Evolutionary conservation across 371 early-diverging fungal genomes (phyloP).

Genomic region (Amoeboaphelidium protococcarum): DNA sequence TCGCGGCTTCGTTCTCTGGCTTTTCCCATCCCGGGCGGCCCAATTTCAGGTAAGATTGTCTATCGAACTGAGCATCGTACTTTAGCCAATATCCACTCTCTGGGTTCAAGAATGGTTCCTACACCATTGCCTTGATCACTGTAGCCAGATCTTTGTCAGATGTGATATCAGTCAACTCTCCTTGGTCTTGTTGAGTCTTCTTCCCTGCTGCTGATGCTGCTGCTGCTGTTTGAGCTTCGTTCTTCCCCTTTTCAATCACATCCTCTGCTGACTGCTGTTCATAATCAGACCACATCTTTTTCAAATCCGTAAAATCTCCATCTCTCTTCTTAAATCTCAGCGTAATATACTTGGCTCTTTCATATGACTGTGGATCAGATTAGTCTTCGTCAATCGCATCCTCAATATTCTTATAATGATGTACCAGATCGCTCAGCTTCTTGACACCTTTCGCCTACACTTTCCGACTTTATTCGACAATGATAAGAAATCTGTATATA

Average conservation of each 20-base stretch:
- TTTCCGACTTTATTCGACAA: too few species aligned
- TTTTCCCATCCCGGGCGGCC: neutral
- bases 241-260: too few species aligned
- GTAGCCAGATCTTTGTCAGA: neutral
- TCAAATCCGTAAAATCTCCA: neutral
- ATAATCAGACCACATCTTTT: neutral
- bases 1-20: neutral
- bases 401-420: neutral
- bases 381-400: neutral
- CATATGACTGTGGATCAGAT: neutral
- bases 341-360: neutral
- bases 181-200: neutral
- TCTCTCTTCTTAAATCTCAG: neutral
- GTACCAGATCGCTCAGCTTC: neutral
- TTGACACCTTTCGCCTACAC: neutral
- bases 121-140: neutral
- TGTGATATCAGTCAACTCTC: neutral
- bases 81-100: neutral
- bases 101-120: neutral
- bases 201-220: neutral
- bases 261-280: too few species aligned
- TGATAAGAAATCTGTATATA: too few species aligned
- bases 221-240: neutral
- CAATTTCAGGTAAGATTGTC: neutral
- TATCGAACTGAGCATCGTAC: neutral